Conservation (phyloP, 768 basidiomycete species). For the Clavulina sp. region DNA sequence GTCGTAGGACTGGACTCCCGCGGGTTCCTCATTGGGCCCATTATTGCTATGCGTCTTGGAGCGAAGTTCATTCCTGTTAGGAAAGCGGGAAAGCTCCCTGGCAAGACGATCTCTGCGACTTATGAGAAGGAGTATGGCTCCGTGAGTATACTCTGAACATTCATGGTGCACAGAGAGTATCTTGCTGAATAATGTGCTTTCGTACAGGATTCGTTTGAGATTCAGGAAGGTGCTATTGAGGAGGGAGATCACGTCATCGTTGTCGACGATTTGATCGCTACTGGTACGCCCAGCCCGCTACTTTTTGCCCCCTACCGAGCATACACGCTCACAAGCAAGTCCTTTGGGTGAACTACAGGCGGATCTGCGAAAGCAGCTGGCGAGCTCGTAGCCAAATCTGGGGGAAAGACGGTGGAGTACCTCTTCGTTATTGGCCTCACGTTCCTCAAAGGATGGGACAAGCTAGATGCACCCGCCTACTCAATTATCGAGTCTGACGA, state of each 20-base stretch:
- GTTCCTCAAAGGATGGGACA: constrained; percentile 55
- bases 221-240: constrained; percentile 74
- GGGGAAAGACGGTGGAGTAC: constrained; percentile 79
- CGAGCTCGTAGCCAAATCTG: constrained; percentile 64
- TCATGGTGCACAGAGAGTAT: too few species aligned
- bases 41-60: constrained; percentile 75
- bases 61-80: constrained; percentile 93
- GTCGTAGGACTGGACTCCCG: constrained; percentile 91
- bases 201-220: constrained; percentile 81
- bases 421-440: constrained; percentile 79
- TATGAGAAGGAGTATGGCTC: constrained; percentile 89
- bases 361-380: constrained; percentile 91
- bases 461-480: constrained; percentile 77
- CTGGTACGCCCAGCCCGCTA: constrained; percentile 34
- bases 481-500: constrained; percentile 71
- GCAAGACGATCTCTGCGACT: constrained; percentile 48
- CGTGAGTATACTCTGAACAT: constrained; percentile 26
- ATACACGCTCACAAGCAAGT: constrained; percentile 1
- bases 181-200: too few species aligned
- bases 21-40: constrained; percentile 87
- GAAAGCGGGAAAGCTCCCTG: constrained; percentile 91
- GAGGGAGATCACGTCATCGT: constrained; percentile 73
- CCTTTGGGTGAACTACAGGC: constrained; percentile 26
- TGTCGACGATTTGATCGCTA: constrained; percentile 91
- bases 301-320: too few species aligned